phyloP scores from a whole-genome alignment of 1,284 basidiomycete genomes.

The Athelia psychrophila region DNA sequence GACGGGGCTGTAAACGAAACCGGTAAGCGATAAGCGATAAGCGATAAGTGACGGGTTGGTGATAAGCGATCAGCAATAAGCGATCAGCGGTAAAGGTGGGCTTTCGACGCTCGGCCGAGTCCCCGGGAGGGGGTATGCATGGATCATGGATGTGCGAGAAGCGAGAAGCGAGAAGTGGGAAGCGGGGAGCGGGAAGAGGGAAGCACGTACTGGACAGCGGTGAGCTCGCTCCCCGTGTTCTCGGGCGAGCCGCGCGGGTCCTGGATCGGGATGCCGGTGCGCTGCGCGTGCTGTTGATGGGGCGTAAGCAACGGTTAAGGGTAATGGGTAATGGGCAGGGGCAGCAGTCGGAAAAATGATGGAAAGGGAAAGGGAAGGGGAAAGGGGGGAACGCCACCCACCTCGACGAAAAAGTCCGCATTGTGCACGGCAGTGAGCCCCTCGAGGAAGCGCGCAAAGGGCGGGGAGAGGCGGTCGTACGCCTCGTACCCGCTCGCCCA shows the following conservation, averaged over 20 bases:
- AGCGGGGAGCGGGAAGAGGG: background rate
- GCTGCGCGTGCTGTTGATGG: constrained; percentile 23
- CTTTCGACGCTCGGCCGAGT: too few relatives aligned
- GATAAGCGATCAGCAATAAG: too few relatives aligned
- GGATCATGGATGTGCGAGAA: too few relatives aligned
- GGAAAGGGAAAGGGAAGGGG: background rate
- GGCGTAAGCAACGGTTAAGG: background rate
- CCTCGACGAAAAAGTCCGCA: constrained; percentile 50
- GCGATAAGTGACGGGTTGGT: too few relatives aligned
- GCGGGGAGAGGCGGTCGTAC: constrained; percentile 60
- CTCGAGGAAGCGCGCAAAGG: constrained; percentile 55
- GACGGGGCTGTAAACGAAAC: constrained; percentile 41
- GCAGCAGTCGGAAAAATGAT: too few relatives aligned
- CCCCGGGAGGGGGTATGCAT: too few relatives aligned
- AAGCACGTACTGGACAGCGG: constrained; percentile 48
- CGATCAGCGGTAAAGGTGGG: too few relatives aligned
- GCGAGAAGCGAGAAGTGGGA: too few relatives aligned
- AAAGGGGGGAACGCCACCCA: constrained; percentile 10
- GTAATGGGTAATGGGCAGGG: too few relatives aligned
- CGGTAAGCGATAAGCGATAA: constrained; percentile 4
- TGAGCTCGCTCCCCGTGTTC: constrained; percentile 55
- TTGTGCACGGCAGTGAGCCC: constrained; percentile 58
- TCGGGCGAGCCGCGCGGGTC: constrained; percentile 51
- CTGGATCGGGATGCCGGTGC: constrained; percentile 27
- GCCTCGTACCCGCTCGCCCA: constrained; percentile 59